A percentile compares a stretch with the other conserved stretches of the same genome.
Evolutionary conservation across 1,139 yeast genomes (phyloP).

Genomic region (Candida glucosophila): DNA sequence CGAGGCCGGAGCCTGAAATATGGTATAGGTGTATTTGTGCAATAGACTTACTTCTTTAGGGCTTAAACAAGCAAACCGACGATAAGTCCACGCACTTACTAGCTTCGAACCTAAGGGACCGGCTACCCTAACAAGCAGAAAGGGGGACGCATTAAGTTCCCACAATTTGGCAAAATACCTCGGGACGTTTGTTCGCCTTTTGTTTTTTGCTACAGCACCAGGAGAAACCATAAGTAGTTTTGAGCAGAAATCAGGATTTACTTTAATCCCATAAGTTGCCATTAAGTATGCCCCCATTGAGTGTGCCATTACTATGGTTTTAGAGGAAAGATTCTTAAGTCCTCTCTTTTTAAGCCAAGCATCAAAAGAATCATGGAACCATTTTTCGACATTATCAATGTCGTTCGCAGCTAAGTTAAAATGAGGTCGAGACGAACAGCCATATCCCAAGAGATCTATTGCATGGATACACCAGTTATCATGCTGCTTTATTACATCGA

Average conservation of each 20-base stretch:
- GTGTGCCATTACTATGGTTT: conserved; percentile 43
- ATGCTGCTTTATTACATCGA: conserved; percentile 30
- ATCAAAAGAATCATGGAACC: conserved; percentile 45
- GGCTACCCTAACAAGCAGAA: conserved; percentile 52
- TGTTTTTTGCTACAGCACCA: conserved; percentile 52
- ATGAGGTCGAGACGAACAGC: conserved; percentile 60
- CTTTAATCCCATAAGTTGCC: conserved; percentile 37
- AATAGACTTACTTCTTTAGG: conserved; percentile 32
- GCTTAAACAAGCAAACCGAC: conserved; percentile 49
- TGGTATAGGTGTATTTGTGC: conserved; percentile 62
- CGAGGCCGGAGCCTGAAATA: conserved; percentile 63
- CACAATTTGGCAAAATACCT: conserved; percentile 56
- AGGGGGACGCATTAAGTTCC: conserved; percentile 69
- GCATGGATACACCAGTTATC: conserved; percentile 60
- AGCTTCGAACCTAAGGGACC: conserved; percentile 63
- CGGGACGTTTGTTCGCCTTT: conserved; percentile 42
- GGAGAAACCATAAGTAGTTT: conserved; percentile 49
- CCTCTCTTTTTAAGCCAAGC: conserved; percentile 35
- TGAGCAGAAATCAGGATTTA: conserved; percentile 33
- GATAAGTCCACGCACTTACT: conserved; percentile 70
- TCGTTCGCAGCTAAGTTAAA: conserved; percentile 25
- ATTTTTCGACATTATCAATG: conserved; percentile 33
- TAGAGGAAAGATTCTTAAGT: conserved; percentile 13
- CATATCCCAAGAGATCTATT: conserved; percentile 68
- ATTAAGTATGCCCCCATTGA: conserved; percentile 57